Conservation (phyloP, 1,284 basidiomycete species). For the Ustilago crameri region DNA sequence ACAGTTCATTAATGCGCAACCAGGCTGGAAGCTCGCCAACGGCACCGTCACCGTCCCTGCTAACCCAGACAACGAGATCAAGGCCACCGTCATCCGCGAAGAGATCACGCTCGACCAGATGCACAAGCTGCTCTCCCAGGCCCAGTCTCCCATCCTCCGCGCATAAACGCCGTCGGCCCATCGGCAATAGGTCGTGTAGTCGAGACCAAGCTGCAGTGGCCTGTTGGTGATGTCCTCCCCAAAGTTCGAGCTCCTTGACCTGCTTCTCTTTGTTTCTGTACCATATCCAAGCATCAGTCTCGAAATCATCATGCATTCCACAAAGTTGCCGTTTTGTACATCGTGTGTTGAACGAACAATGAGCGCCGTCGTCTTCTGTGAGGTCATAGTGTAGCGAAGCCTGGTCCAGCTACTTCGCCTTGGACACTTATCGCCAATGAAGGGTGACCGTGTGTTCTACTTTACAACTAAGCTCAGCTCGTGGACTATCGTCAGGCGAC, state of each 20-base stretch:
- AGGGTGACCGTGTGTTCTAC: no score
- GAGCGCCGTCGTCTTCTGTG: no score
- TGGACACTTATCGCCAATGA: no score
- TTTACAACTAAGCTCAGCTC: no score
- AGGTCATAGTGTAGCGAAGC: no score
- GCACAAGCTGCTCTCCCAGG: constrained; percentile 58
- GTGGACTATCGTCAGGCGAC: no score
- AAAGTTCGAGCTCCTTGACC: constrained; percentile 13
- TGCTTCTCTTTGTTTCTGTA: constrained; percentile 33
- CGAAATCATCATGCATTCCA: constrained; percentile 21
- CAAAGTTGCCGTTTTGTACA: neutral
- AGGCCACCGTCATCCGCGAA: constrained; percentile 92
- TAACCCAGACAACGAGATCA: constrained; percentile 79
- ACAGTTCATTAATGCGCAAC: constrained; percentile 74
- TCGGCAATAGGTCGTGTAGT: no score
- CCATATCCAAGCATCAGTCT: constrained; percentile 44
- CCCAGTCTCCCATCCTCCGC: constrained; percentile 45
- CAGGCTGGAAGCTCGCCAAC: constrained; percentile 80
- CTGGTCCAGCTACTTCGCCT: no score
- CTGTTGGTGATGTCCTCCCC: neutral
- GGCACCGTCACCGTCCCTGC: constrained; percentile 78
- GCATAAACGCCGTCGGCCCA: constrained; percentile 13
- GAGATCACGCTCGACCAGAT: constrained; percentile 80
- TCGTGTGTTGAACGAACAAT: no score
- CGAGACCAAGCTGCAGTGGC: neutral